Conservation (phyloP, 495 filamentous ascomycete genomes). For the Jackrogersella minutella region DNA sequence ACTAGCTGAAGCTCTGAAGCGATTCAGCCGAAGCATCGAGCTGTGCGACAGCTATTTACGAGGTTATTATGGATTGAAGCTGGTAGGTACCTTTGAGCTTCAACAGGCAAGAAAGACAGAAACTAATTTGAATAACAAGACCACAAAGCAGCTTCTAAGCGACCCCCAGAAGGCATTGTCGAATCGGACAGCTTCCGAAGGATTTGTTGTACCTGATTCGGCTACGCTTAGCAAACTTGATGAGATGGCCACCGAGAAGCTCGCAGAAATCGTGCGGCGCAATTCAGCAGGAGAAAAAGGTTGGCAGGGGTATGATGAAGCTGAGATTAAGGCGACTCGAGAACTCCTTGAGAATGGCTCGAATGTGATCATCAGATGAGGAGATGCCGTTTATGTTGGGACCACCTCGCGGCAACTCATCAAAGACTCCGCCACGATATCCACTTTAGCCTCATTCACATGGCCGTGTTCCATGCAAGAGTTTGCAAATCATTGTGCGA, state of each 20-base stretch:
- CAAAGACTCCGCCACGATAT: conserved; percentile 13
- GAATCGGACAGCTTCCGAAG: conserved; percentile 49
- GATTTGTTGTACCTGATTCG: conserved; percentile 54
- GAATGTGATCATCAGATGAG: conserved; percentile 45
- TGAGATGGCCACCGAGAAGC: conserved; percentile 72
- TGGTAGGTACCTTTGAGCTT: conserved; percentile 61
- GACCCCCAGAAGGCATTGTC: conserved; percentile 41
- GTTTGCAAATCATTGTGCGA: conserved; percentile 25
- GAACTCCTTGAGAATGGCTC: conserved; percentile 67
- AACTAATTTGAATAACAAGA: conserved; percentile 44
- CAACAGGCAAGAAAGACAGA: not conserved
- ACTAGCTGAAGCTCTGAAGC: conserved; percentile 74
- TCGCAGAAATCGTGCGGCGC: conserved; percentile 77
- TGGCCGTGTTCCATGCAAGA: conserved; percentile 17
- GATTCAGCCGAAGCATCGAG: conserved; percentile 90
- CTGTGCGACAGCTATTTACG: conserved; percentile 91
- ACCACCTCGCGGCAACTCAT: conserved; percentile 7
- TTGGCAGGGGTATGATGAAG: conserved; percentile 75
- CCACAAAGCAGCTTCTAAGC: conserved; percentile 50
- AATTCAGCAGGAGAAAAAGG: conserved; percentile 65
- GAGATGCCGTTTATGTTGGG: conserved; percentile 4
- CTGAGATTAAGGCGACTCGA: conserved; percentile 80
- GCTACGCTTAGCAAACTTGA: conserved; percentile 72
- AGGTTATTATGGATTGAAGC: conserved; percentile 87
- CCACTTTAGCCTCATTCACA: conserved; percentile 22